Conservation (phyloP, 805 yeast genomes). For the Alloascoidea hylecoeti region DNA sequence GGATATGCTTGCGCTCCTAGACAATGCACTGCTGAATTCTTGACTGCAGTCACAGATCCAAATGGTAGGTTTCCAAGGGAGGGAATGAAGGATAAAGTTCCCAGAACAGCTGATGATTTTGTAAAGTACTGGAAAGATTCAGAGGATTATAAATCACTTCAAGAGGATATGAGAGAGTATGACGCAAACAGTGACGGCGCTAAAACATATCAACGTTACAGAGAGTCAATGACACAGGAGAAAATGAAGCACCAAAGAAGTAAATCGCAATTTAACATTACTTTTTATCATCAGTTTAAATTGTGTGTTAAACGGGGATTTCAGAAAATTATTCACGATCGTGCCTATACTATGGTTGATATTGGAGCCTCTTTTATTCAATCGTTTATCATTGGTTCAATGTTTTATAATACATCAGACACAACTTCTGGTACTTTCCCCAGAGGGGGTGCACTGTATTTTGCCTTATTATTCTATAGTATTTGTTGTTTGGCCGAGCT, state of each 20-base stretch:
- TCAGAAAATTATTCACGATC: constrained; percentile 44
- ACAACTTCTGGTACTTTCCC: constrained; percentile 34
- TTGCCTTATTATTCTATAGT: constrained; percentile 44
- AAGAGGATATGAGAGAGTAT: constrained; percentile 30
- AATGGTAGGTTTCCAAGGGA: constrained; percentile 33
- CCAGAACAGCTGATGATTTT: constrained; percentile 50
- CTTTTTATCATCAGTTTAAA: constrained; percentile 32
- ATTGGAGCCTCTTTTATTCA: constrained; percentile 34
- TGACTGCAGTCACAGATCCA: constrained; percentile 60
- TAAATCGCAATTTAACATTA: constrained; percentile 28
- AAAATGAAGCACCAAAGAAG: constrained; percentile 22
- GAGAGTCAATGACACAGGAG: constrained; percentile 21
- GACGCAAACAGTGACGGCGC: constrained; percentile 15
- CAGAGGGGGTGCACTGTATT: constrained; percentile 39
- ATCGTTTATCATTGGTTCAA: constrained; percentile 40
- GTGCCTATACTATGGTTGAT: constrained; percentile 30
- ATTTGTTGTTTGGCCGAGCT: constrained; percentile 46
- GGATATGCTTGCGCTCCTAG: constrained; percentile 52
- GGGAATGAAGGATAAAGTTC: constrained; percentile 39
- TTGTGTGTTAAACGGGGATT: constrained; percentile 36
- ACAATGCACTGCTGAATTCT: constrained; percentile 61
- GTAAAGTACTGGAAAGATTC: constrained; percentile 42
- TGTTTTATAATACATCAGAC: constrained; percentile 28
- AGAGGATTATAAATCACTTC: constrained; percentile 23
- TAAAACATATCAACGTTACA: constrained; percentile 20